Evolutionary conservation across 495 filamentous ascomycete species (phyloP).

Genomic region (Rusavskia elegans): DNA sequence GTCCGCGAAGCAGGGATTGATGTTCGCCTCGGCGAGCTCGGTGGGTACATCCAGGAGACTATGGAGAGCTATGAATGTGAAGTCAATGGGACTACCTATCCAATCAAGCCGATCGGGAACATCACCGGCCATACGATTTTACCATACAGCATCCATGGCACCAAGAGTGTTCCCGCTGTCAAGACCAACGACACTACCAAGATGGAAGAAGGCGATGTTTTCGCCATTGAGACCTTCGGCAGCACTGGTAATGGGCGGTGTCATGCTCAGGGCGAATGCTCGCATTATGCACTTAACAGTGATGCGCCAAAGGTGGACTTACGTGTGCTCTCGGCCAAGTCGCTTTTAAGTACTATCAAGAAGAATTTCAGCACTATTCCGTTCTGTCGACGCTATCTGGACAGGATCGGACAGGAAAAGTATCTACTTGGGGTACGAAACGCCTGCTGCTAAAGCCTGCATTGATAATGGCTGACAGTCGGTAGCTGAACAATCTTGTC

Average conservation of each 20-base stretch:
- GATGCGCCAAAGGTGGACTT: constrained; percentile 39
- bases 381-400: constrained; percentile 73
- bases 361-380: constrained; percentile 86
- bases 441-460: constrained; percentile 50
- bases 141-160: constrained; percentile 75
- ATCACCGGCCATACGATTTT: constrained; percentile 81
- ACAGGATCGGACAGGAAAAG: constrained; percentile 73
- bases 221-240: constrained; percentile 88
- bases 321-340: constrained; percentile 62
- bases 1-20: constrained; percentile 63
- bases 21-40: constrained; percentile 61
- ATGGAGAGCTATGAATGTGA: constrained; percentile 87
- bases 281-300: constrained; percentile 34
- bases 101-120: constrained; percentile 74
- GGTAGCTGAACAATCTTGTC: no score
- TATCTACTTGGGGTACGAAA: constrained; percentile 65
- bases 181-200: constrained; percentile 65
- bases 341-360: constrained; percentile 68
- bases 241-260: constrained; percentile 83
- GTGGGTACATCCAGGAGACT: constrained; percentile 62
- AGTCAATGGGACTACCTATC: constrained; percentile 58
- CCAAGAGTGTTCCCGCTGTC: constrained; percentile 80
- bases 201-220: constrained; percentile 91
- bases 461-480: no score
- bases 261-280: constrained; percentile 69